phyloP scores from a whole-genome alignment of 2,329 filamentous ascomycete genomes.

The Colletotrichum karsti region DNA sequence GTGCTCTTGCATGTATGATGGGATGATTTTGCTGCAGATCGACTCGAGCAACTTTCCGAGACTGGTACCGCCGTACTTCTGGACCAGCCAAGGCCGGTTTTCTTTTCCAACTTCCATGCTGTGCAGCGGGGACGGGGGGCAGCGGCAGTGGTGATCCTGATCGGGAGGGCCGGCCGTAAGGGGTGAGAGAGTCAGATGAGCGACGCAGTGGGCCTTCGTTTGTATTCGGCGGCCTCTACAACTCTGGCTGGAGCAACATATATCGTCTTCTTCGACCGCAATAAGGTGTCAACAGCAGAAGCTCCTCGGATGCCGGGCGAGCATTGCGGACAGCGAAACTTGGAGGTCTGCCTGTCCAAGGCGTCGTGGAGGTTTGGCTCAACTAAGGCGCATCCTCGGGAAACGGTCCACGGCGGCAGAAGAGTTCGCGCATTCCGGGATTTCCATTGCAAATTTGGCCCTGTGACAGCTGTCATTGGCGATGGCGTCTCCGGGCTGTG shows the following conservation, averaged over 20 bases:
- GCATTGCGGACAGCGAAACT: background rate
- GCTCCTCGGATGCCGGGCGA: background rate
- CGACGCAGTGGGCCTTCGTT: background rate
- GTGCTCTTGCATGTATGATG: conserved; percentile 52
- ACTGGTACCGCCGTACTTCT: conserved; percentile 95
- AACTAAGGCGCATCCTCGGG: background rate
- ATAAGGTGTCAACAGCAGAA: background rate
- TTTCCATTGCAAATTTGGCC: background rate
- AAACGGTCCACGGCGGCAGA: background rate
- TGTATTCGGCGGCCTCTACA: background rate
- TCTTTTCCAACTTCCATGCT: conserved; percentile 38
- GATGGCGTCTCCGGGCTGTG: background rate
- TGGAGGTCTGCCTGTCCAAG: background rate
- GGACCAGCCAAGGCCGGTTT: conserved; percentile 78
- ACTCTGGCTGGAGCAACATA: background rate
- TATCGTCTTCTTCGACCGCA: background rate
- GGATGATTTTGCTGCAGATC: conserved; percentile 45
- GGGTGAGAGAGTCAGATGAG: background rate
- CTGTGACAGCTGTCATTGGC: background rate
- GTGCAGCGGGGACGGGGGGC: background rate
- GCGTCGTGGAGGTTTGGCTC: background rate
- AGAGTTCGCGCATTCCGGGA: background rate
- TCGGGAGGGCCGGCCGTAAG: background rate
- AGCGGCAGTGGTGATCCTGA: background rate
- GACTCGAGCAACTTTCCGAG: conserved; percentile 90